A percentile compares a stretch with the other conserved stretches of the same genome.
Conservation (phyloP, 176 grass and related monocot species). For the Eleusine indica region DNA sequence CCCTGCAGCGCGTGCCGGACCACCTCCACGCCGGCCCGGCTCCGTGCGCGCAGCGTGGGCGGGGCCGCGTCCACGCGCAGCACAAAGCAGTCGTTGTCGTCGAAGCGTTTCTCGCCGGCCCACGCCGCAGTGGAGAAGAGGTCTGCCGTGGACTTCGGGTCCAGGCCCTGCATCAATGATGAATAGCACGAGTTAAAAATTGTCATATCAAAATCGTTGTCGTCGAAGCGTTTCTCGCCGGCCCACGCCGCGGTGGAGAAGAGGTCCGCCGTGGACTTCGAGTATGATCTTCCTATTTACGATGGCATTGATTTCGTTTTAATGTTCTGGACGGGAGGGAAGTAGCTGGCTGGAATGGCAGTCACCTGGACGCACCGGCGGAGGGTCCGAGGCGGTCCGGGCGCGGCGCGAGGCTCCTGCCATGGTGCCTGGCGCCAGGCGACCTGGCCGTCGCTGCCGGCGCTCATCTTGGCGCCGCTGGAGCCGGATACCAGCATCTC, state of each 20-base stretch:
- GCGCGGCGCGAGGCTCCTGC: conserved; percentile 66
- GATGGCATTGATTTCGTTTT: too few relatives aligned
- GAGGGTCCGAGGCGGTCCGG: conserved; percentile 61
- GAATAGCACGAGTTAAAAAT: too few relatives aligned
- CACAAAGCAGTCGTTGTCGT: conserved; percentile 76
- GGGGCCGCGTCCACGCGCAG: conserved; percentile 59
- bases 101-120: conserved; percentile 54
- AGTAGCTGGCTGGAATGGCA: too few relatives aligned
- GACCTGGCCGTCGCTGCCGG: conserved; percentile 77
- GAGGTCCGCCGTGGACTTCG: conserved; percentile 61
- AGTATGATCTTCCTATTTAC: too few relatives aligned
- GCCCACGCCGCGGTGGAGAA: conserved; percentile 65
- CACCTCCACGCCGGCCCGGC: conserved; percentile 61
- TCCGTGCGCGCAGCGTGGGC: conserved; percentile 45
- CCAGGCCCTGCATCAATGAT: conserved; percentile 50
- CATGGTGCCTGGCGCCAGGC: conserved; percentile 88
- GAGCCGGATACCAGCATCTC: conserved; percentile 72
- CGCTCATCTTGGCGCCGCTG: conserved; percentile 74
- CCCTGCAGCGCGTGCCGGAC: conserved; percentile 69
- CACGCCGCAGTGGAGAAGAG: conserved; percentile 67
- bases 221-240: conserved; percentile 56
- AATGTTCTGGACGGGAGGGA: too few relatives aligned
- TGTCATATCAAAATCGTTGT: conserved; percentile 2
- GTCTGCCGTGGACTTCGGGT: conserved; percentile 63
- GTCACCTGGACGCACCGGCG: conserved; percentile 36